Conservation (phyloP, 306 rosid species). For the Mimosa bimucronata region DNA sequence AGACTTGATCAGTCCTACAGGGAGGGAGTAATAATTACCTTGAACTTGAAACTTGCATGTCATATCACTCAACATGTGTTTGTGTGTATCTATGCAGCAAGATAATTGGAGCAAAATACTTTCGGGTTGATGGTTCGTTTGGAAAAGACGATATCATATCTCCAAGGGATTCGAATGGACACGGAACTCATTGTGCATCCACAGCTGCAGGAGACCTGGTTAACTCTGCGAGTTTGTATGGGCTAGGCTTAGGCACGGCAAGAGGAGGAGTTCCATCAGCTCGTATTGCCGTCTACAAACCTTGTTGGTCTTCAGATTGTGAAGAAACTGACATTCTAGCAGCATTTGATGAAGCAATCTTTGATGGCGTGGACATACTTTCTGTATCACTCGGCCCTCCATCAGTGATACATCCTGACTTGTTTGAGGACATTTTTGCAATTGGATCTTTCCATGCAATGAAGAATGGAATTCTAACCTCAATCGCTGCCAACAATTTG, state of each 20-base stretch:
- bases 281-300: background rate
- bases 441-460: constrained; percentile 59
- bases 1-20: too few relatives aligned
- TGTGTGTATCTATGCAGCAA: constrained; percentile 24
- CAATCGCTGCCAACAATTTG: constrained; percentile 34
- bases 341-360: constrained; percentile 52
- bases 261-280: background rate
- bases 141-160: constrained; percentile 2
- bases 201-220: background rate
- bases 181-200: constrained; percentile 43
- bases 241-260: background rate
- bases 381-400: constrained; percentile 40
- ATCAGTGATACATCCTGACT: background rate
- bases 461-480: constrained; percentile 47
- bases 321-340: constrained; percentile 23
- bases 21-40: too few relatives aligned
- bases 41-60: too few relatives aligned
- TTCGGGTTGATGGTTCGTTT: background rate
- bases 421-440: constrained; percentile 30
- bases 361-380: constrained; percentile 57
- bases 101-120: constrained; percentile 52
- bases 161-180: constrained; percentile 46
- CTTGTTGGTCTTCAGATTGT: background rate
- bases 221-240: background rate
- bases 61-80: background rate